These are phyloP conservation scores for Tuber aestivum DNA, from an alignment of 495 filamentous ascomycete species.

Conservation along the genomic window DNA sequence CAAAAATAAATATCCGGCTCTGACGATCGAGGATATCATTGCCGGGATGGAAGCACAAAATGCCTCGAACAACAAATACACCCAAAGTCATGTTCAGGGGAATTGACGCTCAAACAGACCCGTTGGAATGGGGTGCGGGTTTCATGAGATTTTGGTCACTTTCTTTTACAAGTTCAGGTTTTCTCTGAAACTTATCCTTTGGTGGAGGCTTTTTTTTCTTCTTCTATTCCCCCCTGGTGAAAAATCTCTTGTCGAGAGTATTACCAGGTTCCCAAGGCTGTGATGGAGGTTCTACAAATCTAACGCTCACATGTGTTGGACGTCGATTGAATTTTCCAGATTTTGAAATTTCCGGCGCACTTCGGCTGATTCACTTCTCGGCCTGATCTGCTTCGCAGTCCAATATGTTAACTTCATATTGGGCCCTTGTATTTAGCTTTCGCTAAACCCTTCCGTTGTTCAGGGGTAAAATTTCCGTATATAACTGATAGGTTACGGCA, in stretches of 20 bases:
- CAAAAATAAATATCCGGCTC: not conserved
- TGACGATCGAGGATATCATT: not conserved
- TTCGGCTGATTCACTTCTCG: no score
- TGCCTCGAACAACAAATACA: rapidly evolving
- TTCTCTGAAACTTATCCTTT: not conserved
- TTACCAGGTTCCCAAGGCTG: not conserved
- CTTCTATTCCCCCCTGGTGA: not conserved
- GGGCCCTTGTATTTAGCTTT: no score
- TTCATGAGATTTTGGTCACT: not conserved
- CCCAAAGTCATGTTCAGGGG: not conserved
- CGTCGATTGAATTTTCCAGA: no score
- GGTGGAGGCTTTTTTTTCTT: not conserved
- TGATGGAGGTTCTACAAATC: not conserved
- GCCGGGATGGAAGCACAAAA: not conserved
- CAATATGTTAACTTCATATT: no score
- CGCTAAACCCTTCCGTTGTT: no score
- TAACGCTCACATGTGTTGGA: no score
- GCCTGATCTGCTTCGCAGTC: no score
- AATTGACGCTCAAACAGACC: not conserved
- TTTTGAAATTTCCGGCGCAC: no score
- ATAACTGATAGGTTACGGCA: no score
- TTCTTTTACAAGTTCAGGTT: not conserved
- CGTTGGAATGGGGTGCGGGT: not conserved
- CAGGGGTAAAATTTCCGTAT: no score
- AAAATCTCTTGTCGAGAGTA: not conserved